Percentiles rank a stretch among this genome's conserved stretches.
Conservation (phyloP, 306 rosid species). For the Quercus engelmannii region DNA sequence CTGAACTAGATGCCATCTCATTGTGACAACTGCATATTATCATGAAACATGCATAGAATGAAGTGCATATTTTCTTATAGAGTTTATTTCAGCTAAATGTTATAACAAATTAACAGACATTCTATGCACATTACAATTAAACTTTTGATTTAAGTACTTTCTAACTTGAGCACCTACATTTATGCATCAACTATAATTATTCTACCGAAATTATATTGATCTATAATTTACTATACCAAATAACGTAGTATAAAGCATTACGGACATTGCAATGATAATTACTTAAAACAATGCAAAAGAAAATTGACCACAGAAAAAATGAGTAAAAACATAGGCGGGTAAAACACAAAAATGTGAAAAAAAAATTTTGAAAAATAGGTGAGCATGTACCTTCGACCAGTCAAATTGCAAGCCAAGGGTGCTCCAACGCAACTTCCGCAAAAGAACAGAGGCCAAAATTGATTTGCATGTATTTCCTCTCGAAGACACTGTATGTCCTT, state of each 20-base stretch:
- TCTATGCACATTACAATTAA: background rate
- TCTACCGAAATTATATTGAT: background rate
- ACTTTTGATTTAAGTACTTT: background rate
- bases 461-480: slow-evolving; percentile 45
- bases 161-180: background rate
- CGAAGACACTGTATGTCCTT: slow-evolving; percentile 34
- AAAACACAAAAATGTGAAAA: background rate
- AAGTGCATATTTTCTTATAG: background rate
- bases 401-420: slow-evolving; percentile 91
- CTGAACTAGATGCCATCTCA: background rate
- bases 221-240: background rate
- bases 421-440: slow-evolving; percentile 92
- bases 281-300: background rate
- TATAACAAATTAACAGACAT: background rate
- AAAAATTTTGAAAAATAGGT: background rate
- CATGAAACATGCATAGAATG: background rate
- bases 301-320: background rate
- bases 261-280: too few relatives aligned
- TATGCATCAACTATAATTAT: background rate
- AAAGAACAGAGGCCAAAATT: slow-evolving; percentile 51
- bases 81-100: background rate
- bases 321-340: background rate
- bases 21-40: background rate
- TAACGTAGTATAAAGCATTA: background rate
- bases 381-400: slow-evolving; percentile 76